phyloP scores from a whole-genome alignment of 805 yeast genomes.

The Pichia scutulata region DNA sequence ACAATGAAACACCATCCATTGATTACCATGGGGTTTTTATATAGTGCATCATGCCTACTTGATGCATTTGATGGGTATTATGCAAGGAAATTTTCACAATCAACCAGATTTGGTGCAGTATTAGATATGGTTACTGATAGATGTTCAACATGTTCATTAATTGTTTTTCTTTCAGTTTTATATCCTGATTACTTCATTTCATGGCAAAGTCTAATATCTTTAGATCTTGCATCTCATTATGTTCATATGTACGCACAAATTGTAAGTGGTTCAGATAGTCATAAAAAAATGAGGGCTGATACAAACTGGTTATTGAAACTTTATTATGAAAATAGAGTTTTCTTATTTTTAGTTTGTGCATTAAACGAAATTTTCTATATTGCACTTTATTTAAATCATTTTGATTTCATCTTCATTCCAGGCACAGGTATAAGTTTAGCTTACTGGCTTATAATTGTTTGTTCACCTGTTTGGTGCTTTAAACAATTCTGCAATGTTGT shows the following conservation, averaged over 20 bases:
- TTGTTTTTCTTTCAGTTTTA: conserved; percentile 74
- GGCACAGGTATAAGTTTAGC: conserved; percentile 27
- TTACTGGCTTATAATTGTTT: conserved; percentile 35
- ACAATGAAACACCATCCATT: conserved; percentile 82
- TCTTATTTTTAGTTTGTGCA: conserved; percentile 83
- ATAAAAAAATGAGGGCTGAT: conserved; percentile 71
- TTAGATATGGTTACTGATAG: conserved; percentile 98
- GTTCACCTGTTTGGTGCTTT: conserved; percentile 83
- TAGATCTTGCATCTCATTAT: conserved; percentile 90
- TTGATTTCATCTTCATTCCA: conserved; percentile 40
- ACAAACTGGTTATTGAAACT: conserved; percentile 66
- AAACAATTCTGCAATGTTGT: conserved; percentile 87
- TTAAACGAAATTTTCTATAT: conserved; percentile 90
- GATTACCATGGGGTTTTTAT: conserved; percentile 59
- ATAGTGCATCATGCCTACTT: conserved; percentile 80
- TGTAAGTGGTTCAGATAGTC: conserved; percentile 69
- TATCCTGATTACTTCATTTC: conserved; percentile 63
- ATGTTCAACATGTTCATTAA: conserved; percentile 90
- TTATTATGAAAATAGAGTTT: conserved; percentile 80
- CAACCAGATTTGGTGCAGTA: conserved; percentile 91
- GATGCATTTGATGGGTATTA: conserved; percentile 97
- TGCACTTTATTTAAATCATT: conserved; percentile 74
- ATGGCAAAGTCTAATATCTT: conserved; percentile 78
- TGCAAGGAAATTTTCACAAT: conserved; percentile 82
- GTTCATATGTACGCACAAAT: conserved; percentile 98